These are phyloP conservation scores for Hordeum vulgare DNA, from an alignment of 176 grass and related monocot genomes.

Conservation along the genomic window MorexV3_pseudomolecules_assembly NC_058520.1:165485698-165486197, in stretches of 20 bases:
- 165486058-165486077: constrained; percentile 23
- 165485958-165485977: constrained; percentile 24
- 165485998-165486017: neutral
- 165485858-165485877: too few species aligned
- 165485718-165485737: neutral
- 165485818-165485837: neutral
- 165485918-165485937: constrained; percentile 23
- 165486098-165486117: neutral
- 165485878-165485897: constrained; percentile 1
- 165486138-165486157: neutral
- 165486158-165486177: neutral
- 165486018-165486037: neutral
- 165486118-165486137: neutral
- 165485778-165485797: neutral
- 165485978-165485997: neutral
- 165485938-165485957: neutral
- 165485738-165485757: neutral
- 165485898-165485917: neutral
- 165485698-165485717: neutral
- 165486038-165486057: constrained; percentile 33
- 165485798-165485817: neutral
- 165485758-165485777: neutral
- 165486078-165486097: neutral
- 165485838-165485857: neutral
- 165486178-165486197: neutral